Conservation (phyloP, 495 filamentous ascomycete species). For the Talaromyces adpressus region DNA sequence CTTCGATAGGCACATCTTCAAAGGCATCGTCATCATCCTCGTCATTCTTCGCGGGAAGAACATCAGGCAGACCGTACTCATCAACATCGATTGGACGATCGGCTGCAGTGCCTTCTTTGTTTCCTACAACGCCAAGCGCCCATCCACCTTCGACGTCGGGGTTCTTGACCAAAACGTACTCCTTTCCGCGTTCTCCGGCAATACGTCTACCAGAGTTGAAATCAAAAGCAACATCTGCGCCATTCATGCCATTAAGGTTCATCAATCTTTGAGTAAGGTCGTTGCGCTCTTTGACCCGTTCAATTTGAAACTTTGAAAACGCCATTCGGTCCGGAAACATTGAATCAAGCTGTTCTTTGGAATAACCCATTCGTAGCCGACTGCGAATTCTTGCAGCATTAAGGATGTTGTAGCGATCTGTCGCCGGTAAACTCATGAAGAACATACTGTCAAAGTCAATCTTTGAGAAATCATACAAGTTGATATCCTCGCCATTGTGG, state of each 20-base stretch:
- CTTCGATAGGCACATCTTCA: slow-evolving; percentile 93
- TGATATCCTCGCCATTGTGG: slow-evolving; percentile 88
- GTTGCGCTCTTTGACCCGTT: slow-evolving; percentile 84
- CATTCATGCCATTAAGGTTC: slow-evolving; percentile 87
- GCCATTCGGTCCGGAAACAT: slow-evolving; percentile 99
- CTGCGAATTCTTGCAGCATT: slow-evolving; percentile 86
- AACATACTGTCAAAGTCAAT: slow-evolving; percentile 95
- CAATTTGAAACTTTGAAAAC: slow-evolving; percentile 93
- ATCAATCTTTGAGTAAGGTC: slow-evolving; percentile 93
- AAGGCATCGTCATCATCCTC: slow-evolving; percentile 65
- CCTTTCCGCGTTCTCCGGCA: slow-evolving; percentile 81
- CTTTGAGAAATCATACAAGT: slow-evolving; percentile 96
- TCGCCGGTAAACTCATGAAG: slow-evolving; percentile 81
- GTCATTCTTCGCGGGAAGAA: slow-evolving; percentile 42
- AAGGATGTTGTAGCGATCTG: slow-evolving; percentile 92
- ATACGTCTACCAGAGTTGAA: slow-evolving; percentile 59
- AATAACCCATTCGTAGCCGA: slow-evolving; percentile 86
- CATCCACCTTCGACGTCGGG: slow-evolving; percentile 93
- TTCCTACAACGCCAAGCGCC: slow-evolving; percentile 88
- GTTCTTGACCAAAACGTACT: slow-evolving; percentile 95
- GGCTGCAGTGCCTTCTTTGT: slow-evolving; percentile 64
- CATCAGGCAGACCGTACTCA: slow-evolving; percentile 44
- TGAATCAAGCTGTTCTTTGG: slow-evolving; percentile 86
- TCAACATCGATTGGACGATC: slow-evolving; percentile 90
- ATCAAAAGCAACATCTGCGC: slow-evolving; percentile 56